Conservation (phyloP, 208 protist genomes). For the Leishmania amazonensis region DNA sequence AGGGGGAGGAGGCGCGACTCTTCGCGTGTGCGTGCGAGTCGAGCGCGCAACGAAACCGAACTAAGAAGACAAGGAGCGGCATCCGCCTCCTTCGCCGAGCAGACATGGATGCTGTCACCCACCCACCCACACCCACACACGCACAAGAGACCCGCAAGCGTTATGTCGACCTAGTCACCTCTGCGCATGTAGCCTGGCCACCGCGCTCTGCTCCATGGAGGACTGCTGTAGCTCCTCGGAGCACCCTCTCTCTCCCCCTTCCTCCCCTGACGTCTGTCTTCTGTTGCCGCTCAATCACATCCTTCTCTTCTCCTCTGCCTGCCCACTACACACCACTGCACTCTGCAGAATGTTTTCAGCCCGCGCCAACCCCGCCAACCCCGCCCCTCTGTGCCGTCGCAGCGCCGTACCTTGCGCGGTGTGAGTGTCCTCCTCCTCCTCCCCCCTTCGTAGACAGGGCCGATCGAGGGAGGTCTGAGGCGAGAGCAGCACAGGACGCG, state of each 20-base stretch:
- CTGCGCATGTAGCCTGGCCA: background rate
- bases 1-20: no score
- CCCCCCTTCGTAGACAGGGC: background rate
- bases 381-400: background rate
- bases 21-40: no score
- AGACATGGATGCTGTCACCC: no score
- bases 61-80: no score
- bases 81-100: no score
- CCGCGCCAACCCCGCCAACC: background rate
- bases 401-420: background rate
- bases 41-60: no score
- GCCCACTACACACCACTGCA: background rate
- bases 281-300: background rate
- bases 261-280: background rate
- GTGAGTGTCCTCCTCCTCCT: no score
- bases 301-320: background rate
- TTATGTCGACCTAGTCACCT: background rate
- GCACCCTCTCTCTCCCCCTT: no score
- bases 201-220: background rate
- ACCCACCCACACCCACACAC: no score
- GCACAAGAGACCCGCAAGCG: background rate
- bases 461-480: background rate
- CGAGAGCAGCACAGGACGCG: background rate
- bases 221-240: background rate
- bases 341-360: background rate